Evolutionary conservation across 768 basidiomycete species (phyloP).

Genomic region (Glaciozyma martinii): DNA sequence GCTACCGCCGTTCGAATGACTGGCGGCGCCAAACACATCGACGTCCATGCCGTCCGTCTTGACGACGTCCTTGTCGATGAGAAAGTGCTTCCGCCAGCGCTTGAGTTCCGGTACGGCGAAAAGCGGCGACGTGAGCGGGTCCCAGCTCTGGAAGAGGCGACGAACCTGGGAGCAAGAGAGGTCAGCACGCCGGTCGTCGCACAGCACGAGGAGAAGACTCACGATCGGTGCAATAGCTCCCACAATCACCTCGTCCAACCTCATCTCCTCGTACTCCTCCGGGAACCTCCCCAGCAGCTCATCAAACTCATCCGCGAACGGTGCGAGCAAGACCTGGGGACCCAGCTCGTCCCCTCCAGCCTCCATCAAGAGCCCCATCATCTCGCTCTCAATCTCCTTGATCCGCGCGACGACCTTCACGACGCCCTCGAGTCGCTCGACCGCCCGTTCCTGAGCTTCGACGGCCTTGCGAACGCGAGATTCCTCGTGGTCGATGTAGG

Average conservation of each 20-base stretch:
- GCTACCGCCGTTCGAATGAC: background rate
- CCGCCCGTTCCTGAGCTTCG: constrained; percentile 67
- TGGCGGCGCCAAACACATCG: background rate
- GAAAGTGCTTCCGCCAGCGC: constrained; percentile 40
- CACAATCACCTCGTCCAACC: constrained; percentile 83
- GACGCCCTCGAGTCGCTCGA: constrained; percentile 65
- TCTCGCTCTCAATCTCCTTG: constrained; percentile 44
- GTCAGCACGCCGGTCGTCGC: background rate
- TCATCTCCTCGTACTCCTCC: constrained; percentile 65
- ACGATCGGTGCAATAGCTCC: constrained; percentile 78
- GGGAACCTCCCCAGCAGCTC: constrained; percentile 61
- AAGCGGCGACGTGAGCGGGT: constrained; percentile 69
- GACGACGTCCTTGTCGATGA: constrained; percentile 23
- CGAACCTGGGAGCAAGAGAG: constrained; percentile 48
- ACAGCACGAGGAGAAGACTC: constrained; percentile 30
- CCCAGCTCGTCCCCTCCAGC: background rate
- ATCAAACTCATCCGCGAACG: constrained; percentile 63
- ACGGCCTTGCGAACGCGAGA: constrained; percentile 58
- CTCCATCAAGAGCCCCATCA: constrained; percentile 37
- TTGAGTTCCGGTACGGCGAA: constrained; percentile 38
- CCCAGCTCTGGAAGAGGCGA: constrained; percentile 65
- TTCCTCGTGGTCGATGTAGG: constrained; percentile 63
- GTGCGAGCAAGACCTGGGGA: constrained; percentile 44
- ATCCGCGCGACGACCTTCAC: constrained; percentile 68
- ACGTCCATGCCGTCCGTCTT: background rate